Evolutionary conservation across 768 basidiomycete genomes (phyloP).

Genomic region (Tremella fuciformis): DNA sequence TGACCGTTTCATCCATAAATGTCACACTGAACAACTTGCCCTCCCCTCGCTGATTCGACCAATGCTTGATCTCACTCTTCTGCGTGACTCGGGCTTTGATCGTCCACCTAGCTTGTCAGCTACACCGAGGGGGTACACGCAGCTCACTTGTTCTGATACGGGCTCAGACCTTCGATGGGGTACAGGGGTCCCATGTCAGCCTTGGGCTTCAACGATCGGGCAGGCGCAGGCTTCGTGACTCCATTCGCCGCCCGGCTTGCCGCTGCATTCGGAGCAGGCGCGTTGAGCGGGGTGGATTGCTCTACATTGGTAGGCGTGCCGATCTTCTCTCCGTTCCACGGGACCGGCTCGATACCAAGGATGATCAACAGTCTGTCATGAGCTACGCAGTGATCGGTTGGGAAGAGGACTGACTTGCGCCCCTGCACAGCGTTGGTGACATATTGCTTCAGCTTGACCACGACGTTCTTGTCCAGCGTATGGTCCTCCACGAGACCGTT

Average conservation of each 20-base stretch:
- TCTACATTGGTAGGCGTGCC: slow-evolving; percentile 60
- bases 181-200: slow-evolving; percentile 56
- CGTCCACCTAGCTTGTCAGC: slow-evolving; percentile 62
- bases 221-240: slow-evolving; percentile 21
- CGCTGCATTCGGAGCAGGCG: slow-evolving; percentile 48
- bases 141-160: slow-evolving; percentile 81
- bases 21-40: slow-evolving; percentile 92
- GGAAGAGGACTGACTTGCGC: slow-evolving; percentile 62
- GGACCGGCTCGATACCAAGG: slow-evolving; percentile 54
- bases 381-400: slow-evolving; percentile 6
- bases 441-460: slow-evolving; percentile 70
- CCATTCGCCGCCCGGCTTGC: slow-evolving; percentile 47
- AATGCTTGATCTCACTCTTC: slow-evolving; percentile 84
- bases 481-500: slow-evolving; percentile 70
- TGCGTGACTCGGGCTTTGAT: slow-evolving; percentile 90
- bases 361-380: slow-evolving; percentile 71
- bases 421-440: slow-evolving; percentile 80
- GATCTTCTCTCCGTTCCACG: slow-evolving; percentile 62
- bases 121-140: background rate
- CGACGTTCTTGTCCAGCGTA: slow-evolving; percentile 62
- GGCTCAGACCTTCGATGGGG: slow-evolving; percentile 91
- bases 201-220: slow-evolving; percentile 30
- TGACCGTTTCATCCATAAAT: slow-evolving; percentile 87
- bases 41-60: slow-evolving; percentile 84
- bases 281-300: slow-evolving; percentile 49